Evolutionary conservation across 306 rosid genomes (phyloP).

Genomic region (Datisca glomerata): DNA sequence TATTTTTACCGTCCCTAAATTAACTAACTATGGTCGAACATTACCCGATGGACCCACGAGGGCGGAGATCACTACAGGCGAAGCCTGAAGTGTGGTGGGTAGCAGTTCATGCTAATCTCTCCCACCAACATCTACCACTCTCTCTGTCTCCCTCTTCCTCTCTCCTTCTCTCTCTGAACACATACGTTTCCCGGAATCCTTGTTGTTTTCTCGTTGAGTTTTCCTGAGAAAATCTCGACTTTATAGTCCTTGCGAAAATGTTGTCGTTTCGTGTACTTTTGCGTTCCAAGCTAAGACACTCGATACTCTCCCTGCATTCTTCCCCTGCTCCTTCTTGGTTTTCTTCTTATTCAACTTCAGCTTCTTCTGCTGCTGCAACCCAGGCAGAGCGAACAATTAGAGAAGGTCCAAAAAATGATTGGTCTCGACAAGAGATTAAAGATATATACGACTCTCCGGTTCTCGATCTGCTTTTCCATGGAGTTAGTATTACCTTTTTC

Average conservation of each 20-base stretch:
- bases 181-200: too few relatives aligned
- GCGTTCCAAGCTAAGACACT: slow-evolving; percentile 14
- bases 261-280: slow-evolving; percentile 24
- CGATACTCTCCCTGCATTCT: slow-evolving; percentile 18
- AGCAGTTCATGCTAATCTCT: too few relatives aligned
- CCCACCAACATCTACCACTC: too few relatives aligned
- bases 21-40: too few relatives aligned
- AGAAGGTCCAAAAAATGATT: slow-evolving; percentile 66
- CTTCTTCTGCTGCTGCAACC: slow-evolving; percentile 59
- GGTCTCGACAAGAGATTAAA: slow-evolving; percentile 59
- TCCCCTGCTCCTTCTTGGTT: slow-evolving; percentile 16
- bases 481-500: slow-evolving; percentile 31
- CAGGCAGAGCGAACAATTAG: slow-evolving; percentile 55
- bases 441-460: slow-evolving; percentile 66
- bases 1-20: too few relatives aligned
- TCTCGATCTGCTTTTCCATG: slow-evolving; percentile 95
- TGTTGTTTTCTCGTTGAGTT: too few relatives aligned
- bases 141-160: too few relatives aligned
- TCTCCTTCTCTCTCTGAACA: too few relatives aligned
- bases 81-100: too few relatives aligned
- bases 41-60: too few relatives aligned
- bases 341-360: slow-evolving; percentile 6
- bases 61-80: too few relatives aligned
- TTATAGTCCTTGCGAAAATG: slow-evolving; percentile 15
- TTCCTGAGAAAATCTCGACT: too few relatives aligned